phyloP scores from a whole-genome alignment of 768 basidiomycete genomes.

The Suillus variegatus region DNA sequence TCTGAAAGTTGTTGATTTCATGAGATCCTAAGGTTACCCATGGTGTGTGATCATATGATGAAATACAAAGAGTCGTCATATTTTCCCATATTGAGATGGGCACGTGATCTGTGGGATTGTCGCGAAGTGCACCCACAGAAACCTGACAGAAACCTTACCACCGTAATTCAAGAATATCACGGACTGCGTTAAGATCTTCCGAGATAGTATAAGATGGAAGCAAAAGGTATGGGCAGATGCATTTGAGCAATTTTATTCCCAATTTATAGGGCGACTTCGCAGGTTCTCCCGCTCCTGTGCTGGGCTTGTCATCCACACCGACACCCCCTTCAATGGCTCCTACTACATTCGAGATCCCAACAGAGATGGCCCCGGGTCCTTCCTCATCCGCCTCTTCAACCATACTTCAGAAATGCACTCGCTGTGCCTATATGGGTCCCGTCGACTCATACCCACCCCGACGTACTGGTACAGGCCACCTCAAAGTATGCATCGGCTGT shows the following conservation, averaged over 20 bases:
- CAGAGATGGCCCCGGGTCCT: constrained; percentile 14
- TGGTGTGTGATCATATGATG: background rate
- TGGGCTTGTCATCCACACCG: constrained; percentile 17
- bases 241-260: background rate
- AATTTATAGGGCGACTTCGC: background rate
- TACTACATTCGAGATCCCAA: constrained; percentile 24
- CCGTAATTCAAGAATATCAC: constrained; percentile 4
- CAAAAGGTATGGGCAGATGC: background rate
- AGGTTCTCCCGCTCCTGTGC: constrained; percentile 14
- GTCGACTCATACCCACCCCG: constrained; percentile 29
- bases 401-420: constrained; percentile 31
- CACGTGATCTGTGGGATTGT: constrained; percentile 5
- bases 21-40: constrained; percentile 25
- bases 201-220: constrained; percentile 4
- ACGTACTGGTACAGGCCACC: constrained; percentile 31
- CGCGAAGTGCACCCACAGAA: constrained; percentile 1
- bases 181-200: background rate
- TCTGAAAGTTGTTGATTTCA: constrained; percentile 50
- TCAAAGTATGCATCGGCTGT: constrained; percentile 33
- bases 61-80: background rate
- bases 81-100: background rate
- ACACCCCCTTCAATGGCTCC: constrained; percentile 12
- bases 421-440: constrained; percentile 33
- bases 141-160: constrained; percentile 1
- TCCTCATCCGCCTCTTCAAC: constrained; percentile 6